Base-by-base conservation (phyloP, 345 rosid species). In the Tarenaya hassleriana region DNA sequence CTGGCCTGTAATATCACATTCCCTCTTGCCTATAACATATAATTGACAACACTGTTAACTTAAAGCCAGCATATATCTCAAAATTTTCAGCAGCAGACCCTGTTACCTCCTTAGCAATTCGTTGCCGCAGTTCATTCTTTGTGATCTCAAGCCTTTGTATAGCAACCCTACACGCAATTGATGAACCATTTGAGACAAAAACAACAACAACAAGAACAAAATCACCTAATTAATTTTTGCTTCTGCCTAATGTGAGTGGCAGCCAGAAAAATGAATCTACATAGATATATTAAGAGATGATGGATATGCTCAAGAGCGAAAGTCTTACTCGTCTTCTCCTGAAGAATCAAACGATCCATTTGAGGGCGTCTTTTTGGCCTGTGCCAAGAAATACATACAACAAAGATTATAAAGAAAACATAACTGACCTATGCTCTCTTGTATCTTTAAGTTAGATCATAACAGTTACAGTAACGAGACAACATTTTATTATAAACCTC, bases 291-390 rank as follows among this genome's bases (percentile, higher is more conserved):
- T 32, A 18, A 8, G 5, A 11, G 31, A 29, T 39, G 19, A 37
- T 32, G 58, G 49, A 41, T 34, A 50, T 47, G 56, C 8, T 46
- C 20, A 49, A 70, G 44, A 51, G 59, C 45, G 39, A n/a, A n/a
- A 42, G 67, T 64, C 98, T 79, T 79, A 92, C 98, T 92, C 98
- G 73, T 92, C 96, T 80, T 88, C 98, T 38, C 95, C 95, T 32
- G 96, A 83, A 69, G 86, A 92, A 78, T 85, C 96, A 71, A 92
- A 80, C 1, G 96, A 92, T 47, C 90, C 96, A 74, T 76, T 66
- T 40, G 95, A 82, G 0, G 86, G 81, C 50, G 83, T 74, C 83
- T 92, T 92, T 63, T 90, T 78, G 34, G 69, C 81, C 98, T 92
- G 95, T 16, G 56, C 43, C 47, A 16, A 45, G 53, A 48, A n/a